Evolutionary conservation across 305 asterid genomes (phyloP), one percentile per base, ranked within the genome.

Genomic region (Fraxinus dipetala): DNA sequence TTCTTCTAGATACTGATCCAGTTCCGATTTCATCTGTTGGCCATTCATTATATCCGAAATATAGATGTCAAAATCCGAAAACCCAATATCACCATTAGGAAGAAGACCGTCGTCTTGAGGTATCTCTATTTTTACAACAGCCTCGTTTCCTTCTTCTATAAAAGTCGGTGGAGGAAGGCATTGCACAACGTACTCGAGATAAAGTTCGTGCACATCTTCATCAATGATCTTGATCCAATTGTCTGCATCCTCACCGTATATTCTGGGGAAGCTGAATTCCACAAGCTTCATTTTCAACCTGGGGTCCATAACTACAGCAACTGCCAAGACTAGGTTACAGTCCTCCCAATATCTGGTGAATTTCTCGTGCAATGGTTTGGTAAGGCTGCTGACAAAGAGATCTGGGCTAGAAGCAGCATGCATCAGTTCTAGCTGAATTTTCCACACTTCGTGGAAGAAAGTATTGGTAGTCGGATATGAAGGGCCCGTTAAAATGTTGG

Each of bases 301-400:
- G 10, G 98, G 98, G 85, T 96, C 99, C 97, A 96, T 83, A 32
- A 91, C 92, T 70, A 85, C 98, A 16, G 97, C 97, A 76, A 91
- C 84, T 32, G 98, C 97, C 80, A 94, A 87, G 83, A 93, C 84
- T 77, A 91, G 81, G 85, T 78, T 83, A 84, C 97, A 90, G 16
- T 90, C 95, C 18, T 87, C 87, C 98, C 97, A 94, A 84, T 90
- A 96, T 13, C 82, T 88, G n/a, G 88, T 80, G 75, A 92, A 93
- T 43, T 70, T 91, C 54, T 89, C 89, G 78, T 36, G 89, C 89
- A 96, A 81, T 0, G 95, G 92, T 78, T 61, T 88, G 11, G 93
- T 87, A 81, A 96, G 83, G 69, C 63, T 77, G 78, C 96, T 90
- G 3, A 84, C 74, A 76, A 91, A 91, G 22, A 18, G 59, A 85